Base-by-base conservation (phyloP, 2,329 filamentous ascomycete genomes). In the Mollisia scopiformis region DNA sequence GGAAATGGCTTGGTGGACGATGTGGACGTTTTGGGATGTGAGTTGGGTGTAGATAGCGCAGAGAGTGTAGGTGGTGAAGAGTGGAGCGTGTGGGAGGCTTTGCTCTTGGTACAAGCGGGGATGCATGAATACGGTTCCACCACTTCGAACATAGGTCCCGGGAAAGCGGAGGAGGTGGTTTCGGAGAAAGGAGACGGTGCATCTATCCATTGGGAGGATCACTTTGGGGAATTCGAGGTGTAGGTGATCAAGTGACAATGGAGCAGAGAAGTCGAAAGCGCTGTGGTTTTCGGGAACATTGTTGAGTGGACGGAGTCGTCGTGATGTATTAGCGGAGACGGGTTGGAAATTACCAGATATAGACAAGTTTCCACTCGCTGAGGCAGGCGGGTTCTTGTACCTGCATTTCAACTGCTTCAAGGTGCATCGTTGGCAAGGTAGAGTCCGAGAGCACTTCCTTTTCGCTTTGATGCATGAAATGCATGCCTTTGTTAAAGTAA, bases 391-490 rank as follows among this genome's bases (percentile, higher is more conserved):
- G 28, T 57, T 57, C 21, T 50, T 16, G 43, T 57, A 57, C 14
- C 6, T 50, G 43, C 55, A 57, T 21, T 16, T 25, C 7, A 50
- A 16, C 19, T 39, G 25, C 28, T 50, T 51, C 6, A 16, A 19
- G 19, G 11, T 21, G 30, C 57, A 59, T 37, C 57, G 28, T 25
- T 59, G 50, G 21, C 57, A 59, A 3, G 57, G 57, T 8, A 55
- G 31, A 3, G 39, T 41, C 39, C 41, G 37, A 27, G 37, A 37
- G 35, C 57, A 59, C 30, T 59, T 59, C 23, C 57, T 35, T 28
- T 55, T 59, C 2, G 57, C 51, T 41, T 55, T 55, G 50, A 59
- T 55, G 41, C 57, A 59, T 2, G 11, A 13, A 13, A 16, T n/a
- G 49, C 57, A 59, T 31, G 35, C 39, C 31, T 41, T 59, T 2